Percentiles rank a stretch among this genome's conserved stretches.
Conservation (phyloP, 176 grass and related monocot genomes). For the Poa pratensis region DNA sequence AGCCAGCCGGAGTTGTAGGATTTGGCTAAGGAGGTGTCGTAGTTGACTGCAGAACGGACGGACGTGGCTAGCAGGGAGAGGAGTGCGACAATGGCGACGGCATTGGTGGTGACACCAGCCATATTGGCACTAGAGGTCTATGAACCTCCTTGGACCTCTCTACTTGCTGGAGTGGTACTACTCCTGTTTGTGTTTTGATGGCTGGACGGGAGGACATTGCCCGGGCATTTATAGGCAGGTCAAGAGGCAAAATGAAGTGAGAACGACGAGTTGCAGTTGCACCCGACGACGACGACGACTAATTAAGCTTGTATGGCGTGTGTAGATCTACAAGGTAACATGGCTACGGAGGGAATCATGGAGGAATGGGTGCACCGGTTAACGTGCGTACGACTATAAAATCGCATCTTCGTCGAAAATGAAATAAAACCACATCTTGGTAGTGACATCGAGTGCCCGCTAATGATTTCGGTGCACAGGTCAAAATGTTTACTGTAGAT, state of each 20-base stretch:
- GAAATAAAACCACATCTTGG: neutral
- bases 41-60: neutral
- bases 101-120: neutral
- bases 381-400: slow-evolving; percentile 29
- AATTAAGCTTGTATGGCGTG: slow-evolving; percentile 11
- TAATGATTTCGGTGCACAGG: slow-evolving; percentile 14
- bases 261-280: slow-evolving; percentile 23
- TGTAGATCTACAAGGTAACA: slow-evolving; percentile 29
- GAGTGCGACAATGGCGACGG: slow-evolving; percentile 27
- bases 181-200: slow-evolving; percentile 25
- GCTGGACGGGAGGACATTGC: neutral
- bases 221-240: slow-evolving; percentile 44
- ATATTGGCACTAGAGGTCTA: neutral
- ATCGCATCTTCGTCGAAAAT: neutral
- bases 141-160: neutral
- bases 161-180: slow-evolving; percentile 5
- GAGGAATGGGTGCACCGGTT: slow-evolving; percentile 41
- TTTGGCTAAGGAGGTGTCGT: slow-evolving; percentile 6
- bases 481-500: neutral
- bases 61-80: slow-evolving; percentile 34
- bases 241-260: neutral
- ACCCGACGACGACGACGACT: slow-evolving; percentile 31
- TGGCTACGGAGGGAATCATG: slow-evolving; percentile 55
- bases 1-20: slow-evolving; percentile 42
- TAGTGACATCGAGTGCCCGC: neutral